phyloP scores from a whole-genome alignment of 2,329 filamentous ascomycete genomes.

The Raffaelea ambrosiae region DNA sequence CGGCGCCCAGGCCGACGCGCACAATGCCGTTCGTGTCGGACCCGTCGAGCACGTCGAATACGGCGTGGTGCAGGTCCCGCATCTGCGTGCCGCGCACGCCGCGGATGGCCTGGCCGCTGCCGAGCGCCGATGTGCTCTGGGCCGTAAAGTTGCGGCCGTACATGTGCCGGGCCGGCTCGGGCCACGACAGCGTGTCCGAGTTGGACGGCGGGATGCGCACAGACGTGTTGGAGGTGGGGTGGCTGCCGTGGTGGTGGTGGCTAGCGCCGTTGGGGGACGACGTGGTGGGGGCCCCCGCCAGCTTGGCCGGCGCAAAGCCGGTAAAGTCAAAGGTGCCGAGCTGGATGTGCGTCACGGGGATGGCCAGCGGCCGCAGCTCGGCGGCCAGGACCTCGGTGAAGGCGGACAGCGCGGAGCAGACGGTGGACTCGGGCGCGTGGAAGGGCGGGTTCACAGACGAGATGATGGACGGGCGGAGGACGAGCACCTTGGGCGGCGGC shows the following conservation, averaged over 20 bases:
- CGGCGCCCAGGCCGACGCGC: conserved; percentile 75
- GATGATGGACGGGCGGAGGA: conserved; percentile 74
- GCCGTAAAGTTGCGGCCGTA: conserved; percentile 55
- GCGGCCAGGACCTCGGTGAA: conserved; percentile 74
- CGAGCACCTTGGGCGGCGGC: conserved; percentile 52
- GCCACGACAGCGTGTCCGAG: conserved; percentile 55
- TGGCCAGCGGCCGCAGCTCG: conserved; percentile 67
- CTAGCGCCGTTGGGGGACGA: conserved; percentile 18
- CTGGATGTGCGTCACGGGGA: conserved; percentile 79
- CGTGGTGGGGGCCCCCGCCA: conserved; percentile 23
- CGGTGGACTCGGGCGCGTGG: conserved; percentile 76
- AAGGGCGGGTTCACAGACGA: conserved; percentile 72
- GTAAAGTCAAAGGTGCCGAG: conserved; percentile 86
- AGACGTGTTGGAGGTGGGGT: conserved; percentile 10
- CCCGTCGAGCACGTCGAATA: conserved; percentile 80
- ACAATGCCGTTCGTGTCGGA: conserved; percentile 54
- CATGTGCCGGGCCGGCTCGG: conserved; percentile 48
- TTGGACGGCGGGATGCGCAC: conserved; percentile 17
- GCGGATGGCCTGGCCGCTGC: conserved; percentile 43
- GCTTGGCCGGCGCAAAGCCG: conserved; percentile 43
- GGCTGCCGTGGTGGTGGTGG: conserved; percentile 2
- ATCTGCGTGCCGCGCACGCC: conserved; percentile 62
- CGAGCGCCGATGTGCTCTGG: conserved; percentile 46
- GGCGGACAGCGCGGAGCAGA: conserved; percentile 78
- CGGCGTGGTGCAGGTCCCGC: conserved; percentile 71